Conservation (phyloP, 176 grass and related monocot genomes). For the Guadua angustifolia region DNA sequence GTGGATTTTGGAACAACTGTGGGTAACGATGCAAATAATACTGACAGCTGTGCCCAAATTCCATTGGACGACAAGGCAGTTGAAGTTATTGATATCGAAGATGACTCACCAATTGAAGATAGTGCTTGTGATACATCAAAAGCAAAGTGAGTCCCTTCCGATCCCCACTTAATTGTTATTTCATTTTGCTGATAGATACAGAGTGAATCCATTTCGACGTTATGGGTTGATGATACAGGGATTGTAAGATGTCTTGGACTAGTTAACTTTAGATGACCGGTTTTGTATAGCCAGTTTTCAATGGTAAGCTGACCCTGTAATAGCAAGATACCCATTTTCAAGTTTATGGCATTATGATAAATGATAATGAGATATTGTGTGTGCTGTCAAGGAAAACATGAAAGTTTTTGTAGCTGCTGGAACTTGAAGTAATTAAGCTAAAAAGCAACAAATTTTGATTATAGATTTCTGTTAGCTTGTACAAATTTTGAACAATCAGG, state of each 20-base stretch:
- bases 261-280: constrained; percentile 8
- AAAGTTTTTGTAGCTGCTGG: constrained; percentile 29
- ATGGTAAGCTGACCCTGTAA: background rate
- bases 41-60: constrained; percentile 45
- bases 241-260: constrained; percentile 5
- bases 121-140: constrained; percentile 57
- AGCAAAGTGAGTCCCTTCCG: constrained; percentile 62
- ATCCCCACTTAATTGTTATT: constrained; percentile 9
- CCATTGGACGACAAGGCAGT: constrained; percentile 55
- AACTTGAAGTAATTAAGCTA: constrained; percentile 34
- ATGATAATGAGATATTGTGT: background rate
- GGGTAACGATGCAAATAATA: constrained; percentile 43
- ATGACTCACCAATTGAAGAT: constrained; percentile 66
- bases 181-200: background rate
- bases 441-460: background rate
- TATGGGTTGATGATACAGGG: constrained; percentile 12
- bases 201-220: background rate
- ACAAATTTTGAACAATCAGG: background rate
- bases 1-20: constrained; percentile 52
- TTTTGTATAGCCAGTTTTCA: constrained; percentile 29
- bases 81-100: constrained; percentile 87
- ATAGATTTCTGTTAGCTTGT: background rate
- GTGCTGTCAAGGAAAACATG: constrained; percentile 25
- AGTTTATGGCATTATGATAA: constrained; percentile 5
- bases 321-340: constrained; percentile 1